A percentile compares a stretch with the other conserved stretches of the same genome.
Conservation (phyloP, 179 eudicot species). For the Beta corolliflora region DNA sequence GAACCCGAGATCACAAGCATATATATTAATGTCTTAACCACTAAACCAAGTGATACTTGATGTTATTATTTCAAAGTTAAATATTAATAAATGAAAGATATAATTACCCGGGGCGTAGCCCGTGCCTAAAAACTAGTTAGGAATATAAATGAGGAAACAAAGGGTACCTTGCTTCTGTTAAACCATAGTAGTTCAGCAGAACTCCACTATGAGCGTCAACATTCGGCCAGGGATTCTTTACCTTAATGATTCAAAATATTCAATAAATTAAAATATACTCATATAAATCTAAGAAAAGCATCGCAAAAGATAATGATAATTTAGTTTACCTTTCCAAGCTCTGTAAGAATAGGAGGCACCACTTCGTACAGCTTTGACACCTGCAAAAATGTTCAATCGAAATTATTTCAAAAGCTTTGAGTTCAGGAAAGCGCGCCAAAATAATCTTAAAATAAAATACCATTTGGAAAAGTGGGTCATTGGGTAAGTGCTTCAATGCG, state of each 20-base stretch:
- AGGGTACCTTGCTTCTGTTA: conserved; percentile 86
- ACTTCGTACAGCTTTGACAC: conserved; percentile 96
- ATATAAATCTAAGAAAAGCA: background rate
- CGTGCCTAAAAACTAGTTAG: too few species aligned
- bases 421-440: background rate
- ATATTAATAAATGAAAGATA: too few species aligned
- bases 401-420: conserved; percentile 5
- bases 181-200: conserved; percentile 82
- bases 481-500: conserved; percentile 92
- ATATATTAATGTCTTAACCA: too few species aligned
- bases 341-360: conserved; percentile 83
- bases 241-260: conserved; percentile 42
- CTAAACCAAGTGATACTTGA: too few species aligned
- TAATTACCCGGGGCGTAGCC: too few species aligned
- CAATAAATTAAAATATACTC: background rate
- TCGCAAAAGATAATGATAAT: background rate
- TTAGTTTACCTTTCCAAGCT: conserved; percentile 84
- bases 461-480: conserved; percentile 90
- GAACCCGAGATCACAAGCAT: too few species aligned
- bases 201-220: conserved; percentile 99
- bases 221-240: conserved; percentile 98
- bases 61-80: too few species aligned
- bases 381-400: conserved; percentile 35
- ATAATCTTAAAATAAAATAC: conserved; percentile 33
- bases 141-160: background rate